Base-by-base conservation (phyloP, 2,329 filamentous ascomycete genomes). In the Corynespora cassiicola region DNA sequence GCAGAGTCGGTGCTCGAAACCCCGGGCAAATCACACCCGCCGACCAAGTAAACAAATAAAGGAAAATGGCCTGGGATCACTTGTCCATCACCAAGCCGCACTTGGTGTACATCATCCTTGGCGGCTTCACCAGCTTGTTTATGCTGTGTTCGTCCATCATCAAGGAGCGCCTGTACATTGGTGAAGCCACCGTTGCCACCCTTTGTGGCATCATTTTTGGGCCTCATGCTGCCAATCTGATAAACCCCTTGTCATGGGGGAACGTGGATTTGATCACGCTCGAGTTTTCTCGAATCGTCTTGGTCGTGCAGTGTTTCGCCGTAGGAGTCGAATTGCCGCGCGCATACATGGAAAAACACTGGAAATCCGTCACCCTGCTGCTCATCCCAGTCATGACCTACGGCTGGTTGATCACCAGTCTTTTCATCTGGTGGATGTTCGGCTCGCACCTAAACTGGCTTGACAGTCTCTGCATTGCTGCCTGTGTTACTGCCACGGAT, bases 61-160 rank as follows among this genome's bases (percentile, higher is more conserved):
- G 45, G 53, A 53, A 27, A 39, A 90, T 90, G 87, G 85, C 84
- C 47, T 91, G 87, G 87, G 80, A 86, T 31, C 86, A 91, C 56
- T 79, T 92, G 36, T 84, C 85, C 46, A 85, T 97, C 75, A 96
- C 95, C 73, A 88, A 86, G 77, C 89, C 94, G 61, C 94, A 99
- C 78, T 72, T 97, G 88, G 94, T 95, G 52, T 99, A 99, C 73
- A 90, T 97, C 73, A 96, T 99, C 72, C 78, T 99, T 39, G 94
- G 94, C 61, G 94, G 92, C 68, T 99, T 99, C 75, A 99, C 94
- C 55, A 90, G 87, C 45, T 77, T 99, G 58, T 99, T 99, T 75
- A 99, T 99, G 94, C 78, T 99, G 44, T 96, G 90, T 71, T 99
- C 94, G 44, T 90, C 95, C 38, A 85, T 97, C 64, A 95, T 99